Base-by-base conservation (phyloP, 1,284 basidiomycete species). In the Pseudomicrostroma phylloplanum region DNA sequence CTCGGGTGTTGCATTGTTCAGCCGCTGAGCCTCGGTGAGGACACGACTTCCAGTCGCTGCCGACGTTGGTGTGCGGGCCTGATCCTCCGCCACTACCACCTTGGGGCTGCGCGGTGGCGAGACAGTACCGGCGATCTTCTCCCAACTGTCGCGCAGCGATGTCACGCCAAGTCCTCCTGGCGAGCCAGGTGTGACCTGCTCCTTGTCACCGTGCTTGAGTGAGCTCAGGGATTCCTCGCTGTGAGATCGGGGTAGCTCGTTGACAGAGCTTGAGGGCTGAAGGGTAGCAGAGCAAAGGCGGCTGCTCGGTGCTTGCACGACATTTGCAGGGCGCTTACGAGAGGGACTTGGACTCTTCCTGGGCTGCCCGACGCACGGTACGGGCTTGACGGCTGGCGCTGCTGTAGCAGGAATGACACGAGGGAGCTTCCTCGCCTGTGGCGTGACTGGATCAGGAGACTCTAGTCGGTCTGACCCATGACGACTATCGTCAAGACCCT, bases 291-390 rank as follows among this genome's bases (percentile, higher is more conserved):
- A n/a, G 41, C 15, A 55, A 17, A 30, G 39, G 15, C 15, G 40
- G 17, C 39, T 63, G 56, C 64, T 59, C 43, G 66, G 30, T 36
- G 30, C 30, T 36, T 36, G 30, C 30, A 36, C 30, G 9, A 36
- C 30, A 25, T 65, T 68, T 1, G 67, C 71, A 0, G 67, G 68
- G 6, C 77, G 59, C 62, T 78, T 78, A 26, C 73, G 62, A 1
- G 58, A 64, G 0, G 73, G 73, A 12, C 70, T 76, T 2, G 76
- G 77, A 30, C 71, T 72, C 56, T 79, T 79, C 42, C 77, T 63
- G 13, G 77, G 77, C 57, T 79, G 77, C 1, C 77, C 77, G 2
- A 79, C 77, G 40, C 70, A 72, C 0, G 77, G 77, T 13, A 76
- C 73, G 6, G 77, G 76, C 60, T 79, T 79, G 43, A 66, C 57